Base-by-base conservation (phyloP, 2,329 filamentous ascomycete species). In the Hymenoscyphus albidus region DNA sequence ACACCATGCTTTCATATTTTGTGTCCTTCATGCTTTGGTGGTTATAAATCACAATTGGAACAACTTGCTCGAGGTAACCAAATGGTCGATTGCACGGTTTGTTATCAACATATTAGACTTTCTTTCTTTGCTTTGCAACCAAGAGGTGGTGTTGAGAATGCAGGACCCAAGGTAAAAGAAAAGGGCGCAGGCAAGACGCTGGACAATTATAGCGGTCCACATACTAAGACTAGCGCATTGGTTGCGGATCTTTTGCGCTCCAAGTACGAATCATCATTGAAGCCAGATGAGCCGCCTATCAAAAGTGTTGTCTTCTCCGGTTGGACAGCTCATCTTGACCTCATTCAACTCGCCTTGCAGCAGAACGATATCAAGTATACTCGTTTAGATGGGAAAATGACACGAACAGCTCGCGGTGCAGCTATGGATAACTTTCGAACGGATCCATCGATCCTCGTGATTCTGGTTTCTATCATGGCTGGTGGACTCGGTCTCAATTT, bases 291-390 rank as follows among this genome's bases (percentile, higher is more conserved):
- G 12, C 84, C 86, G 0, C 93, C 93, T 0, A 90, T 92, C 78
- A 98, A 97, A 76, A 95, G 92, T 32, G 93, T 99, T 14, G 88
- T 99, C 6, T 98, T 98, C 77, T 97, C 93, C 0, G 89, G 88
- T n/a, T 98, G 95, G 93, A 98, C 95, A 0, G 89, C 90, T 0
- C 93, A 98, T 74, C 85, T 99, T 16, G 93, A 98, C 75, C 85
- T 99, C 22, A 96, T 99, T 70, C 88, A 95, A 74, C 82, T 92
- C 59, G 94, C 93, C 0, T 83, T 98, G 14, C 82, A 86, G 38
- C 82, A 85, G 59, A 83, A 83, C 12, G 81, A 83, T 10, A 91
- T 96, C 75, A 80, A 78, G 1, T 93, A 87, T 74, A 86, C 87
- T 4, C 90, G 95, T n/a, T 87, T 99, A 1, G 95, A 98, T 72